Evolutionary conservation across 2,329 filamentous ascomycete species (phyloP), one percentile per base, ranked within the genome.

Genomic region (Arthrobotrys iridis): DNA sequence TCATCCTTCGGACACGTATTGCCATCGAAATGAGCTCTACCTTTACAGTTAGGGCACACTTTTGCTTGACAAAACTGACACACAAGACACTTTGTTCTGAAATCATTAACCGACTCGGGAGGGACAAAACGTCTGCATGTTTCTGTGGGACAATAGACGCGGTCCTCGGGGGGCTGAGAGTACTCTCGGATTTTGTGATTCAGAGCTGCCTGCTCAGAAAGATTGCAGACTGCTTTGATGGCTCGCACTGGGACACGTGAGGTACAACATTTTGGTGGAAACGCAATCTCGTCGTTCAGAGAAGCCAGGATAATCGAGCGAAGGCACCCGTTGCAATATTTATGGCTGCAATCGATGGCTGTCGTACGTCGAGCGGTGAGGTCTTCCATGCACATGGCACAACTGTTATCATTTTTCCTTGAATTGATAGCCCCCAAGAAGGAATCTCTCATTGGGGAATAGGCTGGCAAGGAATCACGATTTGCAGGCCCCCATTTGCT

Each of bases 121-220:
- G 72, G 72, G 3, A 76, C 46, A 40, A 68, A 76, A 7, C 64
- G 46, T 13, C 62, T 24, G 33, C 72, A 76, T 8, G 46, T 45
- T 40, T 58, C 40, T 10, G 35, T 35, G 4, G 72, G 72, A 33
- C 72, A 76, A 33, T 76, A 76, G 2, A 76, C 48, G 13, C 72
- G 65, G 1, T 76, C 64, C 41, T 58, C 37, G 20, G 72, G 72
- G n/a, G 37, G 35, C 18, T 68, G 63, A 6, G 63, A 59, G 45
- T 76, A 76, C 59, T 76, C 72, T n/a, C 63, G 57, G 28, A 68
- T 70, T 40, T 76, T 76, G 57, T 76, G 63, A 18, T 76, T 76
- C 28, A 68, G 43, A 2, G 72, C 57, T 22, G 63, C 58, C 28
- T 68, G 72, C 26, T 76, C 72, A 7, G 63, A 68, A 22, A 68